A percentile compares a stretch with the other conserved stretches of the same genome.
Conservation (phyloP, 768 basidiomycete genomes). For the Bullera alba region DNA sequence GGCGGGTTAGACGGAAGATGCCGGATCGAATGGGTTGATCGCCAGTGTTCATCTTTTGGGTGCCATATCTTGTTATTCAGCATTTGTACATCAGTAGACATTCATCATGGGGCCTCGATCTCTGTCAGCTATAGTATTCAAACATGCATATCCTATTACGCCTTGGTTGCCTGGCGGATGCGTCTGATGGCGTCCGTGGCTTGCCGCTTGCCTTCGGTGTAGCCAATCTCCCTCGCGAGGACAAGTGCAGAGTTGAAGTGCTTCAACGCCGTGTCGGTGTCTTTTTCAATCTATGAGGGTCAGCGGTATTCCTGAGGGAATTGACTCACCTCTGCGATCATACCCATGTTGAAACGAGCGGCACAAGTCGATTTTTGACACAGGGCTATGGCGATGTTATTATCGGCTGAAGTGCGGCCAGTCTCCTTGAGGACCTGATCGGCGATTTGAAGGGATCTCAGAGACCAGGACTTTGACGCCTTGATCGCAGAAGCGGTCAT, state of each 20-base stretch:
- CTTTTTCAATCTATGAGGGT: slow-evolving; percentile 35
- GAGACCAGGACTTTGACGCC: slow-evolving; percentile 36
- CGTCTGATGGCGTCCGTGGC: slow-evolving; percentile 35
- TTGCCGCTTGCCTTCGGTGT: slow-evolving; percentile 37
- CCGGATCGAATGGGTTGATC: slow-evolving; percentile 27
- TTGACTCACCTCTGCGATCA: slow-evolving; percentile 41
- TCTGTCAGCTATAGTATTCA: too few relatives aligned
- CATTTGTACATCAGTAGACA: background rate
- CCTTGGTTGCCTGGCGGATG: slow-evolving; percentile 3
- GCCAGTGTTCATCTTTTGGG: too few relatives aligned
- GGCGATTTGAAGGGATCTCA: slow-evolving; percentile 31
- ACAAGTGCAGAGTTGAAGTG: slow-evolving; percentile 23
- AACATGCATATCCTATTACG: background rate
- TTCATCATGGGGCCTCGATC: too few relatives aligned
- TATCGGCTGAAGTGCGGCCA: background rate
- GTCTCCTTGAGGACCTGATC: slow-evolving; percentile 24
- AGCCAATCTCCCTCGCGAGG: slow-evolving; percentile 26
- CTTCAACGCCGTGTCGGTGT: slow-evolving; percentile 22
- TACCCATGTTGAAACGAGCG: slow-evolving; percentile 38
- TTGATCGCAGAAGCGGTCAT: slow-evolving; percentile 30
- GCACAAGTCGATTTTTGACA: slow-evolving; percentile 36
- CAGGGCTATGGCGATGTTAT: slow-evolving; percentile 10
- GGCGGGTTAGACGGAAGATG: slow-evolving; percentile 38
- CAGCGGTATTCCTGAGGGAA: background rate
- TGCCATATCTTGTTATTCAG: background rate